Percentiles rank a stretch among this genome's conserved stretches.
These are phyloP conservation scores for Grosmannia serpens DNA, from an alignment of 2,329 filamentous ascomycete species.

Conservation along the genomic window DNA sequence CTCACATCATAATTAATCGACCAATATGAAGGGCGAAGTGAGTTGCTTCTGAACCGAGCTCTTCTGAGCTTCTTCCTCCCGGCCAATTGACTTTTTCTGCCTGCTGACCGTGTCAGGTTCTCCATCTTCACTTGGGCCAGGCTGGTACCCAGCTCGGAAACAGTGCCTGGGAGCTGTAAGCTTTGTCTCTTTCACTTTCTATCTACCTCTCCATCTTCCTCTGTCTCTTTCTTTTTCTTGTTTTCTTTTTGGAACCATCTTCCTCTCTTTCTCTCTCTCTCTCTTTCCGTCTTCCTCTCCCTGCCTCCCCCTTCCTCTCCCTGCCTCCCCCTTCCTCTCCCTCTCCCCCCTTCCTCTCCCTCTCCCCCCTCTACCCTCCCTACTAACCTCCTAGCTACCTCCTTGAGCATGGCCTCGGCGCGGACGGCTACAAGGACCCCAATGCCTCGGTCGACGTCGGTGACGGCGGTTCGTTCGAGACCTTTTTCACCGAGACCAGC, in stretches of 20 bases:
- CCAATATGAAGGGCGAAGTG: constrained; percentile 48
- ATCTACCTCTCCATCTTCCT: too few species aligned
- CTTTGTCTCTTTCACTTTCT: not conserved
- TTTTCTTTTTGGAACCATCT: too few species aligned
- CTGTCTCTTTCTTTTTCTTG: too few species aligned
- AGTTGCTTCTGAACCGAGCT: constrained; percentile 15
- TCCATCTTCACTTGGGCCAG: constrained; percentile 55
- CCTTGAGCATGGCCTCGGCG: constrained; percentile 58
- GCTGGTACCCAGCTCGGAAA: constrained; percentile 65
- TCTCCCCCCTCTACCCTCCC: not conserved
- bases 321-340: too few species aligned
- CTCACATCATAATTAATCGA: not conserved
- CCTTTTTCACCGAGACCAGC: constrained; percentile 64
- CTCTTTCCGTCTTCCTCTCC: not conserved
- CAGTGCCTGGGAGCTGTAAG: constrained; percentile 67
- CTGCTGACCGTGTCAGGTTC: constrained; percentile 30
- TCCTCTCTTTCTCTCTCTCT: too few species aligned
- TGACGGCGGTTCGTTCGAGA: constrained; percentile 56
- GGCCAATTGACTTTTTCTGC: too few species aligned
- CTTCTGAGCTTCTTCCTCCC: too few species aligned
- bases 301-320: too few species aligned
- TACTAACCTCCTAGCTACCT: constrained; percentile 42
- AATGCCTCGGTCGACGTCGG: constrained; percentile 41
- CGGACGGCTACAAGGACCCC: constrained; percentile 53
- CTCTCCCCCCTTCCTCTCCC: not conserved